phyloP scores from a whole-genome alignment of 805 yeast species.

The Blastobotrys chiropterorum region DNA sequence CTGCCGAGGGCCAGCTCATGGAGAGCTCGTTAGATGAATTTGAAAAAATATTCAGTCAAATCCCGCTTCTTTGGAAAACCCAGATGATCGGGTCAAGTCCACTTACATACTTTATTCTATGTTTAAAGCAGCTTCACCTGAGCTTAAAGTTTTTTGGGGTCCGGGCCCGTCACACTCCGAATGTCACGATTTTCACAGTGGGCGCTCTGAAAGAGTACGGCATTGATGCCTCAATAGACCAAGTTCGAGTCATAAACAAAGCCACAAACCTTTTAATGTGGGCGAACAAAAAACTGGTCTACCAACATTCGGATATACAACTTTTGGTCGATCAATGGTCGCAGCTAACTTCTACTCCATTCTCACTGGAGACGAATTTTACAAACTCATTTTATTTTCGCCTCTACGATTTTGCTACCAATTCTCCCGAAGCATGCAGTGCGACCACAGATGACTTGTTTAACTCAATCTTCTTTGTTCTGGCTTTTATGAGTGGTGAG shows the following conservation, averaged over 20 bases:
- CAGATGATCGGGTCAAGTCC: neutral
- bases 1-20: neutral
- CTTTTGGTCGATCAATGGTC: neutral
- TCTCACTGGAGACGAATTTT: neutral
- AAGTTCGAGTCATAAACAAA: neutral
- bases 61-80: neutral
- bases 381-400: neutral
- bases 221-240: neutral
- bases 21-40: neutral
- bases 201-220: neutral
- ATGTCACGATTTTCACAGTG: neutral
- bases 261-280: neutral
- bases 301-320: neutral
- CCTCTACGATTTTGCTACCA: neutral
- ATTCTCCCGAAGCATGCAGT: neutral
- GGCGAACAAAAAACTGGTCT: neutral
- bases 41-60: neutral
- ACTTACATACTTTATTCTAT: neutral
- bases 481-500: neutral
- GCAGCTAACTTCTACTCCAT: neutral
- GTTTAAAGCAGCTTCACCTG: neutral
- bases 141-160: neutral
- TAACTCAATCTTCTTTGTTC: neutral
- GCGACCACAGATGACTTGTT: neutral
- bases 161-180: neutral